Conservation (phyloP, 306 rosid species). For the Quercus dentata region DNA sequence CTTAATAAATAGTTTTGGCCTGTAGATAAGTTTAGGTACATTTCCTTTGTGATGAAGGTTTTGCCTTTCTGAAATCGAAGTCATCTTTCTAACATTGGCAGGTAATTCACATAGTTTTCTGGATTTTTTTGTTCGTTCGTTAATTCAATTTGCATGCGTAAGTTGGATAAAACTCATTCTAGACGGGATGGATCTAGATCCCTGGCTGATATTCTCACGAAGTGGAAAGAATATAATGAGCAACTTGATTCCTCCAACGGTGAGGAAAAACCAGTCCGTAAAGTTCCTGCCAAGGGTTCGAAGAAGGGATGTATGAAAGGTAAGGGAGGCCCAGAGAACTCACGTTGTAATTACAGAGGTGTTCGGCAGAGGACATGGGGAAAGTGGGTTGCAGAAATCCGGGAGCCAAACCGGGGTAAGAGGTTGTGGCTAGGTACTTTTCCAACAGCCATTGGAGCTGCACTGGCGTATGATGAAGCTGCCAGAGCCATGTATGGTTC, state of each 20-base stretch:
- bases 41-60: neutral
- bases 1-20: neutral
- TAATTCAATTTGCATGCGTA: conserved; percentile 46
- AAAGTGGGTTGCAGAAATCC: conserved; percentile 88
- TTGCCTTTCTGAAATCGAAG: neutral
- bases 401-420: conserved; percentile 75
- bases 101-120: conserved; percentile 17
- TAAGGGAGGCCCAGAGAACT: conserved; percentile 91
- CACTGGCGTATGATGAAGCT: conserved; percentile 83
- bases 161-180: conserved; percentile 33
- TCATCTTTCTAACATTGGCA: conserved; percentile 22
- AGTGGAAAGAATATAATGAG: conserved; percentile 70
- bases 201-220: conserved; percentile 55
- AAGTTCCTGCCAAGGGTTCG: conserved; percentile 82
- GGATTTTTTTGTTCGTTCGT: conserved; percentile 15
- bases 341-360: conserved; percentile 82
- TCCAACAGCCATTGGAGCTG: conserved; percentile 73
- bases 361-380: conserved; percentile 97
- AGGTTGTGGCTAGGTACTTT: conserved; percentile 87
- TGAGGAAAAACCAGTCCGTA: conserved; percentile 46
- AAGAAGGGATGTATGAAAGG: conserved; percentile 95
- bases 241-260: conserved; percentile 45
- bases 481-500: conserved; percentile 83
- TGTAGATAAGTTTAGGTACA: neutral
- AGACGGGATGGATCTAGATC: conserved; percentile 64